A percentile compares a stretch with the other conserved stretches of the same genome.
Evolutionary conservation across 257 asterid genomes (phyloP).

Genomic region (Petrea volubilis): DNA sequence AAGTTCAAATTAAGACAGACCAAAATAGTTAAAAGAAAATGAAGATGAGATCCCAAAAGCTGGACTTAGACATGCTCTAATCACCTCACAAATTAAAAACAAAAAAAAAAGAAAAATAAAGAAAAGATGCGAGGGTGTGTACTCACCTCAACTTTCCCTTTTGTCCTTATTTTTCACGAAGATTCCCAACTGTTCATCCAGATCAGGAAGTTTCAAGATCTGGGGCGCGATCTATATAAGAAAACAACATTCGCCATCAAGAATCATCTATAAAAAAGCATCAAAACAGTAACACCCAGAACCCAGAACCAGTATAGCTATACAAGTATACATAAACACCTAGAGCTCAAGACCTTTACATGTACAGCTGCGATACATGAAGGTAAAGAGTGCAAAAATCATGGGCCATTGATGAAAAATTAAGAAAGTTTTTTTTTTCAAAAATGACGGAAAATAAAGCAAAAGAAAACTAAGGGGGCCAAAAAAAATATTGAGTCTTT

Average conservation of each 20-base stretch:
- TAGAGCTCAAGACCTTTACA: conserved; percentile 16
- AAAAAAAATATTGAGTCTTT: conserved; percentile 36
- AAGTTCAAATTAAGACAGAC: neutral
- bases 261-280: conserved; percentile 36
- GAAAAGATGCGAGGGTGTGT: conserved; percentile 16
- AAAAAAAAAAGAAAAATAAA: conserved; percentile 30
- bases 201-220: conserved; percentile 68
- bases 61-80: conserved; percentile 19
- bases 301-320: conserved; percentile 31
- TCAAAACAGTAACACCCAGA: conserved; percentile 31
- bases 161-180: conserved; percentile 21
- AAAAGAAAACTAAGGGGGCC: conserved; percentile 21
- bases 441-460: conserved; percentile 18
- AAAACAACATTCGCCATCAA: conserved; percentile 46
- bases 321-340: conserved; percentile 21
- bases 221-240: conserved; percentile 67
- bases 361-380: neutral
- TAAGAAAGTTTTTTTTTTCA: conserved; percentile 16
- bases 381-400: conserved; percentile 26
- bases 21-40: neutral
- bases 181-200: conserved; percentile 35
- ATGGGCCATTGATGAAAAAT: conserved; percentile 44
- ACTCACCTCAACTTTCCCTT: conserved; percentile 43
- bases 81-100: neutral
- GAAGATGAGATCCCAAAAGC: conserved; percentile 34